phyloP scores from a whole-genome alignment of 345 rosid species.

The Firmiana major region DNA sequence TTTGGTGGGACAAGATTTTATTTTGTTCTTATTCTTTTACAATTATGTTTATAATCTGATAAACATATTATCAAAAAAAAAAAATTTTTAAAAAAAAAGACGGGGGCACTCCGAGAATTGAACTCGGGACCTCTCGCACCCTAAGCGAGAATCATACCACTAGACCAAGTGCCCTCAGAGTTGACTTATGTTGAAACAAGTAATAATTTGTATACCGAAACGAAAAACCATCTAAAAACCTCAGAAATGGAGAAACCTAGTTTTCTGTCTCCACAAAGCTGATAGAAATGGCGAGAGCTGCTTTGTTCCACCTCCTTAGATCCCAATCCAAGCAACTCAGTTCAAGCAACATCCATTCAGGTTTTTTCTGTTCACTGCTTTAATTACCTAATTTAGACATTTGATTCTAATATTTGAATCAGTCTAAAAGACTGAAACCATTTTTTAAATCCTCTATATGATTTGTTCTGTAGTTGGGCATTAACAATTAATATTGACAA shows the following conservation, averaged over 20 bases:
- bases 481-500: not conserved
- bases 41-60: too few relatives aligned
- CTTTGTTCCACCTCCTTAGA: slow-evolving; percentile 56
- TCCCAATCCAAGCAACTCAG: slow-evolving; percentile 50
- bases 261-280: not conserved
- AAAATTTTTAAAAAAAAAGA: not conserved
- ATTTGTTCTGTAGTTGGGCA: not conserved
- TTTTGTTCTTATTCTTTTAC: too few relatives aligned
- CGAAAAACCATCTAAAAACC: not conserved
- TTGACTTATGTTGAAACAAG: too few relatives aligned
- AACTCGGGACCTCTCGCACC: slow-evolving; percentile 86
- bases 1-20: too few relatives aligned
- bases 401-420: not conserved
- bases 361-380: slow-evolving; percentile 16
- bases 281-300: slow-evolving; percentile 55
- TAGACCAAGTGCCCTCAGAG: slow-evolving; percentile 85
- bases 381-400: not conserved
- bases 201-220: too few relatives aligned
- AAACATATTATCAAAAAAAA: too few relatives aligned
- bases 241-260: not conserved
- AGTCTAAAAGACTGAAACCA: not conserved
- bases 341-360: slow-evolving; percentile 41
- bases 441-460: not conserved
- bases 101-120: slow-evolving; percentile 69
- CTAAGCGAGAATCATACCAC: slow-evolving; percentile 93